Conservation (phyloP, 306 rosid genomes). For the Corylus americana region DNA sequence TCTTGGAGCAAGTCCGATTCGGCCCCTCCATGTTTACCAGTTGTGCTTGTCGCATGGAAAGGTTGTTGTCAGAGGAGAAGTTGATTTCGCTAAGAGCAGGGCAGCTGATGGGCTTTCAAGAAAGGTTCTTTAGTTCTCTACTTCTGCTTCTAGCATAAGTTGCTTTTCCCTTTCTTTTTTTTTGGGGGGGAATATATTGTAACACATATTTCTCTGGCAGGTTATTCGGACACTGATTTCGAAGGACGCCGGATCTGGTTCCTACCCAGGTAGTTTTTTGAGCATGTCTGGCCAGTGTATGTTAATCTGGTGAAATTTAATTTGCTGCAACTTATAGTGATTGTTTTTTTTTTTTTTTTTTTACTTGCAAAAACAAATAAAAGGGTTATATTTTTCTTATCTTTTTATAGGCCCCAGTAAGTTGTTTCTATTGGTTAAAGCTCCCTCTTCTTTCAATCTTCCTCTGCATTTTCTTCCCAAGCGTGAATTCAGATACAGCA, state of each 20-base stretch:
- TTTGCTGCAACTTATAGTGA: background rate
- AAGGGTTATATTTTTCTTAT: constrained; percentile 6
- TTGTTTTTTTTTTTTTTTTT: constrained; percentile 8
- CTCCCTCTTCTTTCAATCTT: constrained; percentile 70
- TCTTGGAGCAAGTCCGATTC: constrained; percentile 73
- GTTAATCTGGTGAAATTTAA: background rate
- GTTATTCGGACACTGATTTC: constrained; percentile 75
- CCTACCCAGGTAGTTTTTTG: constrained; percentile 61
- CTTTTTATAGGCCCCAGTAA: constrained; percentile 55
- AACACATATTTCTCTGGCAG: constrained; percentile 40
- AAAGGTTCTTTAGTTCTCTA: constrained; percentile 49
- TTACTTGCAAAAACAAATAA: constrained; percentile 11
- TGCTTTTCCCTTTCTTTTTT: constrained; percentile 13
- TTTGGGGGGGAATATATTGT: background rate
- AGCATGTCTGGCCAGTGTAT: constrained; percentile 6
- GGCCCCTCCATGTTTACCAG: constrained; percentile 69
- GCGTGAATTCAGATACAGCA: constrained; percentile 71
- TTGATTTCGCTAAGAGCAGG: constrained; percentile 64
- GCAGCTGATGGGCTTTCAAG: constrained; percentile 70
- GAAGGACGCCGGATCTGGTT: constrained; percentile 70
- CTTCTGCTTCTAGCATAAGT: constrained; percentile 20
- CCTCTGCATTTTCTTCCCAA: constrained; percentile 91
- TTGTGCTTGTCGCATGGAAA: constrained; percentile 48
- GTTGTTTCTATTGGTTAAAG: constrained; percentile 81
- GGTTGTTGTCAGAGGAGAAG: constrained; percentile 23